Percentiles rank a stretch among this genome's conserved stretches.
These are phyloP conservation scores for Talaromyces wortmannii DNA, from an alignment of 495 filamentous ascomycete genomes.

Conservation along the genomic window DNA sequence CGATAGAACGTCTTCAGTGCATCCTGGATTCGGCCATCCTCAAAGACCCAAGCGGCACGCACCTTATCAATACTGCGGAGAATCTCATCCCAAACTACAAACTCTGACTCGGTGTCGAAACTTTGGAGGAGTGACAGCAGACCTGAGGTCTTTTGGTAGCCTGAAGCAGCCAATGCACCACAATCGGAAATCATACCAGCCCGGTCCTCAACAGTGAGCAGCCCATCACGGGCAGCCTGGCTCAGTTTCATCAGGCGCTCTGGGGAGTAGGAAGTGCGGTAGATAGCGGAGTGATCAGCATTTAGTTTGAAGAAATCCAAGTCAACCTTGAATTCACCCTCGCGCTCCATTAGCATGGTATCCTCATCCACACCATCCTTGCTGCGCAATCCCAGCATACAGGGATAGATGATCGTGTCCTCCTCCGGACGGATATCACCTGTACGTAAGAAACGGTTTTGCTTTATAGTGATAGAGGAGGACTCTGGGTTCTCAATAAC, in stretches of 20 bases:
- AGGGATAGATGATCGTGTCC: constrained; percentile 63
- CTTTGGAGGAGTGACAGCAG: constrained; percentile 77
- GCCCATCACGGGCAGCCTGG: constrained; percentile 70
- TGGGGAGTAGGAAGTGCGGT: constrained; percentile 56
- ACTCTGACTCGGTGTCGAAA: constrained; percentile 77
- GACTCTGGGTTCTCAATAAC: constrained; percentile 45
- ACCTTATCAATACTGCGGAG: constrained; percentile 67
- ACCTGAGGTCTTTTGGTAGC: constrained; percentile 88
- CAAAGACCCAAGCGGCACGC: constrained; percentile 65
- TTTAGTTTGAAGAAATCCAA: constrained; percentile 64
- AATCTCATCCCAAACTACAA: constrained; percentile 91
- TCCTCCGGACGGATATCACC: constrained; percentile 58
- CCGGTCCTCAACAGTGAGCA: constrained; percentile 83
- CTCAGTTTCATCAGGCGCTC: constrained; percentile 56
- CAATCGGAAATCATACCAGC: constrained; percentile 95
- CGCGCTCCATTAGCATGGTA: constrained; percentile 61
- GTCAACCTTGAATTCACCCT: constrained; percentile 59
- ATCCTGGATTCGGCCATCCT: too few species aligned
- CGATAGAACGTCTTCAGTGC: too few species aligned
- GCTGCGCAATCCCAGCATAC: constrained; percentile 54
- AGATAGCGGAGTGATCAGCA: constrained; percentile 57
- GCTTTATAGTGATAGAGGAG: constrained; percentile 48
- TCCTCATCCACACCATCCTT: constrained; percentile 48
- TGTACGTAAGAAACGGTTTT: constrained; percentile 61
- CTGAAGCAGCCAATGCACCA: constrained; percentile 79